These are phyloP conservation scores for Lentinus tigrinus DNA, from an alignment of 768 basidiomycete species.

Conservation along the genomic window DNA sequence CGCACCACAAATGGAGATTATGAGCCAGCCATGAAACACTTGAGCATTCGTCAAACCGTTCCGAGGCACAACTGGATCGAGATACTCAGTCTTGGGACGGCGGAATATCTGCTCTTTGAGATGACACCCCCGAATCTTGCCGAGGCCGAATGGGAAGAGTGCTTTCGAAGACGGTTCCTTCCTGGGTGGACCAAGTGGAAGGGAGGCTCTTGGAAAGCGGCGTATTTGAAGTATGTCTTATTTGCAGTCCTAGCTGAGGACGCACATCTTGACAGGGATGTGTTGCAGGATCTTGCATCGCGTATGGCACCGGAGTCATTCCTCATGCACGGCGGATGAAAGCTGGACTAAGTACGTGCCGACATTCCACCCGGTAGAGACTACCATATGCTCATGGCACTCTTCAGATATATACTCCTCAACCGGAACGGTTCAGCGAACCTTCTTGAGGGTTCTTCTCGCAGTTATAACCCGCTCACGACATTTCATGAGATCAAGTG, in stretches of 20 bases:
- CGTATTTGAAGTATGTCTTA: slow-evolving; percentile 59
- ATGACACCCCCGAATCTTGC: slow-evolving; percentile 67
- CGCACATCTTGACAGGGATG: background rate
- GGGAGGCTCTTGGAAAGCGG: slow-evolving; percentile 65
- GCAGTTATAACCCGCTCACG: slow-evolving; percentile 61
- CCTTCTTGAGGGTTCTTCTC: slow-evolving; percentile 63
- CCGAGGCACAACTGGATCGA: slow-evolving; percentile 82
- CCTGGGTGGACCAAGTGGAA: slow-evolving; percentile 78
- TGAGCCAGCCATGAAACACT: slow-evolving; percentile 50
- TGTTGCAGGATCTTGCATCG: slow-evolving; percentile 54
- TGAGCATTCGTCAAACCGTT: slow-evolving; percentile 62
- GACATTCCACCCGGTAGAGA: too few relatives aligned
- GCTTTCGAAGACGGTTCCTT: slow-evolving; percentile 67
- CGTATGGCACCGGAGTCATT: slow-evolving; percentile 66
- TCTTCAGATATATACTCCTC: slow-evolving; percentile 63
- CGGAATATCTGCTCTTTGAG: slow-evolving; percentile 65
- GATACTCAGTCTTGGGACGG: slow-evolving; percentile 60
- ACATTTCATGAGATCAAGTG: slow-evolving; percentile 82
- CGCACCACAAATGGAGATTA: slow-evolving; percentile 36
- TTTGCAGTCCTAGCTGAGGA: background rate
- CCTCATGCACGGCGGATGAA: slow-evolving; percentile 76
- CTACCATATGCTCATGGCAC: too few relatives aligned
- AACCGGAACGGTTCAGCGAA: slow-evolving; percentile 78
- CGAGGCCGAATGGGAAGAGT: slow-evolving; percentile 71
- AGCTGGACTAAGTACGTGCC: slow-evolving; percentile 72